These are phyloP conservation scores for Pholiota conissans DNA, from an alignment of 768 basidiomycete species.

Conservation along the genomic window DNA sequence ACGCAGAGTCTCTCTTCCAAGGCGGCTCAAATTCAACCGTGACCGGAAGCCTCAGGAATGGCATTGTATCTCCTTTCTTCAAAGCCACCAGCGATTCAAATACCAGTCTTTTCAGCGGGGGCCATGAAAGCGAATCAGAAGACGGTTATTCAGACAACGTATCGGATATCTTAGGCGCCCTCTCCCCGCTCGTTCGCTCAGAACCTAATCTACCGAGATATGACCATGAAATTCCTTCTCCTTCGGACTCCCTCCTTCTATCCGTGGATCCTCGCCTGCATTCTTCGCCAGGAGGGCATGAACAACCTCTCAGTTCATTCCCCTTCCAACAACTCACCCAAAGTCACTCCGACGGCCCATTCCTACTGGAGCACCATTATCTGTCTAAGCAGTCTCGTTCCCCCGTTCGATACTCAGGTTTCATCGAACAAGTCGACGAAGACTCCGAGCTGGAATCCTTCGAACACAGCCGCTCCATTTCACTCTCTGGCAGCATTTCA, in stretches of 20 bases:
- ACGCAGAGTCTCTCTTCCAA: constrained; percentile 29
- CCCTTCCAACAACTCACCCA: background rate
- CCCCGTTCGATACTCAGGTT: constrained; percentile 49
- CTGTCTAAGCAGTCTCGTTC: background rate
- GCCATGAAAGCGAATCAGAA: constrained; percentile 5
- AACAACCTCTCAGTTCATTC: no score
- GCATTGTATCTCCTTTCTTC: constrained; percentile 20
- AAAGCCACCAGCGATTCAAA: constrained; percentile 19
- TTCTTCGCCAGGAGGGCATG: background rate
- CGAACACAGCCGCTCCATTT: constrained; percentile 31
- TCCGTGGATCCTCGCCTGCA: constrained; percentile 11
- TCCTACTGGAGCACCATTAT: constrained; percentile 17
- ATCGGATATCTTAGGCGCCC: constrained; percentile 23
- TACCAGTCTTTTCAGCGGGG: constrained; percentile 26
- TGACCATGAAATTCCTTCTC: constrained; percentile 54
- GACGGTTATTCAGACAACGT: constrained; percentile 8
- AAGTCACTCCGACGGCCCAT: background rate
- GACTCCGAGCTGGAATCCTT: constrained; percentile 52
- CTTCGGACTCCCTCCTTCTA: constrained; percentile 28
- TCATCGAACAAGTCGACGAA: constrained; percentile 55
- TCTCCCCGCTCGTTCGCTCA: constrained; percentile 16
- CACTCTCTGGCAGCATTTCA: background rate
- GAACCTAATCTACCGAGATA: constrained; percentile 30
- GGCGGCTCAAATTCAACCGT: constrained; percentile 30
- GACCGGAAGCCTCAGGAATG: constrained; percentile 25